Evolutionary conservation across 192 early-diverging fungal genomes (phyloP).

Genomic region (Radiomyces spectabilis): DNA sequence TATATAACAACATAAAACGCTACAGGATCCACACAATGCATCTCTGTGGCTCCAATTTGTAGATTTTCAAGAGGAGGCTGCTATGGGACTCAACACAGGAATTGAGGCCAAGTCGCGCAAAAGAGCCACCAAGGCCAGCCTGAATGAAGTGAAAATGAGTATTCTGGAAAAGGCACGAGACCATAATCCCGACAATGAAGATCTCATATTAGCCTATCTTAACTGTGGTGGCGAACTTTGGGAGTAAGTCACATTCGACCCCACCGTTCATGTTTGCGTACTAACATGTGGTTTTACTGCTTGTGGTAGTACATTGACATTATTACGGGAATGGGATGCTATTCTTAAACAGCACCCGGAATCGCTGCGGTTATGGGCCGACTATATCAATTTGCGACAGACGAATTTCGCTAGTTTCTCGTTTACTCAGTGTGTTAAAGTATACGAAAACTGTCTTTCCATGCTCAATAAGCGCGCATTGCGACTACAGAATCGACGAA

Average conservation of each 20-base stretch:
- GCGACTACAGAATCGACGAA: not conserved
- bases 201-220: constrained; percentile 36
- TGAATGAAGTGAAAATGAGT: constrained; percentile 45
- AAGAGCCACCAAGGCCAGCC: constrained; percentile 24
- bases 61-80: constrained; percentile 41
- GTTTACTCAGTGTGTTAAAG: constrained; percentile 33
- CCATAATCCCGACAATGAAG: constrained; percentile 37
- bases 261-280: no score
- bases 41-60: constrained; percentile 44
- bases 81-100: constrained; percentile 7
- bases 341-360: constrained; percentile 23
- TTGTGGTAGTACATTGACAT: constrained; percentile 21
- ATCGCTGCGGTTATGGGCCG: constrained; percentile 43
- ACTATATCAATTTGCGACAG: constrained; percentile 49
- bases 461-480: not conserved
- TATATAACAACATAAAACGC: not conserved
- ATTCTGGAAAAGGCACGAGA: constrained; percentile 47
- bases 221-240: constrained; percentile 35
- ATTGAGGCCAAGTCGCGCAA: constrained; percentile 5
- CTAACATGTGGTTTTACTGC: no score
- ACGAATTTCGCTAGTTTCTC: constrained; percentile 45
- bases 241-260: no score
- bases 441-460: constrained; percentile 36
- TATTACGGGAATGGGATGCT: constrained; percentile 47
- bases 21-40: constrained; percentile 35